Base-by-base conservation (phyloP, 176 grass and related monocot species). In the Zizania latifolia region DNA sequence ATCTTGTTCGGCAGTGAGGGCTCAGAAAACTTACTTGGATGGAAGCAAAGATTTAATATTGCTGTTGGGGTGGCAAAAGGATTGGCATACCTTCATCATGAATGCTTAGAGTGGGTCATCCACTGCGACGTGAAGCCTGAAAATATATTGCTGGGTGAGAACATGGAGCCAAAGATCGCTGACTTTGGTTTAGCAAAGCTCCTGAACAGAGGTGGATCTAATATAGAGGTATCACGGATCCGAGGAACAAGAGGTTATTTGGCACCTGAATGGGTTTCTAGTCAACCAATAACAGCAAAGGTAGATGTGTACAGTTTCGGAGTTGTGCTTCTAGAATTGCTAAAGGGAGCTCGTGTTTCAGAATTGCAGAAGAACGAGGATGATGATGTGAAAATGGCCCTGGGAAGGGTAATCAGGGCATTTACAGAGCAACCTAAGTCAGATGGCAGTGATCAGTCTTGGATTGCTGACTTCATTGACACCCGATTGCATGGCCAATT, bases 71-170 rank as follows among this genome's bases (percentile, higher is more conserved):
- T 88, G 10, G 80, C 80, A 2, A 88, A 77, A 46, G 86, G 86
- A 0, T 46, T 88, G 35, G 67, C 86, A 21, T 88, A 88, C 75
- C 81, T 88, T 35, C 86, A 88, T 19, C 86, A 88, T 19, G 80
- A 88, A 59, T 88, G 80, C 33, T 53, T 83, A 3, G 80, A 88
- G 59, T 75, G 86, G 80, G 80, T 88, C 21, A 74, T 88, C 48
- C 88, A 87, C 48, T 81, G 84, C 39, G 69, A 86, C 38, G 48
- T 86, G 84, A 86, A 81, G 21, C 84, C 84, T 34, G 77, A 74
- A 77, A 86, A 86, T 11, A 86, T 86, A n/a, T 29, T 81, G 36
- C 15, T 86, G 76, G 84, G 75, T 38, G 24, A 32, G 12, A 27
- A 81, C 19, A 61, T 86, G 4, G 62, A 81, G 16, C 83, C 77